These are phyloP conservation scores for Drechslerella stenobrocha DNA, from an alignment of 2,329 filamentous ascomycete genomes.

Conservation along the genomic window DNA sequence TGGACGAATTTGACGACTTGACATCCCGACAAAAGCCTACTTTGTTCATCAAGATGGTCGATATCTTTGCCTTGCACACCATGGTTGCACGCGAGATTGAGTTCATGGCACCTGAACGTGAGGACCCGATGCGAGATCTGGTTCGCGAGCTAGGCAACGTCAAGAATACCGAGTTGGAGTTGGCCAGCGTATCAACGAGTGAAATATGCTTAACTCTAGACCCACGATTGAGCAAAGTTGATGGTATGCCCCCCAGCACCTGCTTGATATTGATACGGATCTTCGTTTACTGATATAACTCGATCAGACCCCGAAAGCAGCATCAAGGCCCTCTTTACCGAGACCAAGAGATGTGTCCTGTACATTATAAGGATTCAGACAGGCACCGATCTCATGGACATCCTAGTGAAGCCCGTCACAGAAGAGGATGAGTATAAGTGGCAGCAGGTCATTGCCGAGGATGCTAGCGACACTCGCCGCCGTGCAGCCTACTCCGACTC, in stretches of 20 bases:
- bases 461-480: conserved; percentile 69
- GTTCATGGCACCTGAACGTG: conserved; percentile 74
- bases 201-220: conserved; percentile 91
- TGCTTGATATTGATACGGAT: conserved; percentile 50
- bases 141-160: conserved; percentile 92
- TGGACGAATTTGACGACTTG: conserved; percentile 97
- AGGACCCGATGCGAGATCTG: conserved; percentile 87
- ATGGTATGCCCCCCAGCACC: conserved; percentile 60
- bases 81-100: conserved; percentile 78
- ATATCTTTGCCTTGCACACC: conserved; percentile 94
- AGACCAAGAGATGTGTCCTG: conserved; percentile 93
- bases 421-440: conserved; percentile 88
- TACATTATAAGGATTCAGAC: conserved; percentile 98
- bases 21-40: conserved; percentile 96
- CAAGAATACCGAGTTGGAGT: conserved; percentile 93
- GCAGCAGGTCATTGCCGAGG: conserved; percentile 77
- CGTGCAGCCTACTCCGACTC: conserved; percentile 83
- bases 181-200: conserved; percentile 79
- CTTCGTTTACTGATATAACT: no score
- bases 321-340: conserved; percentile 91
- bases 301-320: conserved; percentile 93
- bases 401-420: conserved; percentile 85
- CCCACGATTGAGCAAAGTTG: conserved; percentile 83
- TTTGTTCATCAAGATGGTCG: conserved; percentile 98
- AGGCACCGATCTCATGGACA: conserved; percentile 88